phyloP scores from a whole-genome alignment of 768 basidiomycete species.

The Boletus barrowsii region DNA sequence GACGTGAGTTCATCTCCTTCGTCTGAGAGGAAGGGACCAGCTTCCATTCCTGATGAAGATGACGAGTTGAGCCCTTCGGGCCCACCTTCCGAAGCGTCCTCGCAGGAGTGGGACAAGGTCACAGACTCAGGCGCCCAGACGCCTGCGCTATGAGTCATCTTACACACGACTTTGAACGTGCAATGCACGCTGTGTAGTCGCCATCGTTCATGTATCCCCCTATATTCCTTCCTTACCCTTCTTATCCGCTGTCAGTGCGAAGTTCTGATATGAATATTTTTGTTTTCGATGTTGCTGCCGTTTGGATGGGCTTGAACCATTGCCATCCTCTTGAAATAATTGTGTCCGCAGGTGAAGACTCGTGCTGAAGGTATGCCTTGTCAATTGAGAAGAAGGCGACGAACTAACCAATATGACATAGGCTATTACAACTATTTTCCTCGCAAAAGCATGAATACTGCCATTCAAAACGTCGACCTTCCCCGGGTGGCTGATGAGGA shows the following conservation, averaged over 20 bases:
- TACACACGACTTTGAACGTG: conserved; percentile 28
- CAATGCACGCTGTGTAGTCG: conserved; percentile 30
- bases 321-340: conserved; percentile 9
- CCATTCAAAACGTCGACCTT: conserved; percentile 42
- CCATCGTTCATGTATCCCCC: conserved; percentile 26
- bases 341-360: conserved; percentile 51
- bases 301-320: conserved; percentile 16
- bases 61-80: conserved; percentile 59
- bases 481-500: conserved; percentile 17
- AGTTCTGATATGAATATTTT: conserved; percentile 62
- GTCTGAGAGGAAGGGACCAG: conserved; percentile 25
- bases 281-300: conserved; percentile 18
- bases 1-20: conserved; percentile 75
- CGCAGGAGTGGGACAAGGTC: conserved; percentile 88
- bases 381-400: conserved; percentile 5
- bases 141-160: conserved; percentile 38
- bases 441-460: conserved; percentile 65
- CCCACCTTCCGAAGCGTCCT: conserved; percentile 83
- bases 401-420: conserved; percentile 32
- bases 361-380: conserved; percentile 72
- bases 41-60: conserved; percentile 45
- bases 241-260: conserved; percentile 21
- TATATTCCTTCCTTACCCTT: conserved; percentile 19
- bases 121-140: conserved; percentile 68
- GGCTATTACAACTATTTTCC: conserved; percentile 81